Conservation (phyloP, 2,329 filamentous ascomycete genomes). For the Sordariomycetes sp. region DNA sequence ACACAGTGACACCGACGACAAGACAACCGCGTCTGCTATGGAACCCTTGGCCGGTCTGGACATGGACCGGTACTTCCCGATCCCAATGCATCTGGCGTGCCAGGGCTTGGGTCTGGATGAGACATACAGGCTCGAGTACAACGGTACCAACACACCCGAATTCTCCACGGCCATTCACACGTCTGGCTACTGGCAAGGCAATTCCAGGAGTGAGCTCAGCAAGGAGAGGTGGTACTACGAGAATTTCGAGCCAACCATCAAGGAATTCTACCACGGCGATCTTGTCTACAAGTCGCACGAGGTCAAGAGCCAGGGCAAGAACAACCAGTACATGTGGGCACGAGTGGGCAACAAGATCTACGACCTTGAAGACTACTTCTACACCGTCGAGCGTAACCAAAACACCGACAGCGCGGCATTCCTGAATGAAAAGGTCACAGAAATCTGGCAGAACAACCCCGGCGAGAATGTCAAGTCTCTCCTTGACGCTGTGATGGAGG, state of each 20-base stretch:
- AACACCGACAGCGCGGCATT: conserved; percentile 55
- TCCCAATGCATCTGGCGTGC: conserved; percentile 69
- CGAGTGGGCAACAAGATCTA: conserved; percentile 70
- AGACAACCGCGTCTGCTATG: conserved; percentile 60
- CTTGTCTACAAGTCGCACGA: conserved; percentile 59
- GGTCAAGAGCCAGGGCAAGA: conserved; percentile 56
- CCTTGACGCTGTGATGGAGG: conserved; percentile 46
- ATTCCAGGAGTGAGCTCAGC: conserved; percentile 48
- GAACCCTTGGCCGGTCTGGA: conserved; percentile 66
- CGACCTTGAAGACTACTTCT: conserved; percentile 87
- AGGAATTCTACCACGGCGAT: conserved; percentile 79
- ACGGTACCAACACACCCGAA: conserved; percentile 44
- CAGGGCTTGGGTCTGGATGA: conserved; percentile 57
- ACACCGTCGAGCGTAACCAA: conserved; percentile 55
- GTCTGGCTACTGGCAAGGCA: conserved; percentile 53
- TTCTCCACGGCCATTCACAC: conserved; percentile 53
- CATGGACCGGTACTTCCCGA: conserved; percentile 76
- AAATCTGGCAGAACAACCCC: conserved; percentile 63
- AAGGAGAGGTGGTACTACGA: conserved; percentile 68
- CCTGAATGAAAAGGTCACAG: conserved; percentile 57
- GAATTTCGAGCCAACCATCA: conserved; percentile 68
- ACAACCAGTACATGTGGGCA: conserved; percentile 68
- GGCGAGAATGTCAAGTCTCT: conserved; percentile 67
- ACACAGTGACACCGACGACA: conserved; percentile 65
- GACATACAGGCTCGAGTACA: conserved; percentile 48